These are phyloP conservation scores for Gautieria morchelliformis DNA, from an alignment of 768 basidiomycete species.

Conservation along the genomic window DNA sequence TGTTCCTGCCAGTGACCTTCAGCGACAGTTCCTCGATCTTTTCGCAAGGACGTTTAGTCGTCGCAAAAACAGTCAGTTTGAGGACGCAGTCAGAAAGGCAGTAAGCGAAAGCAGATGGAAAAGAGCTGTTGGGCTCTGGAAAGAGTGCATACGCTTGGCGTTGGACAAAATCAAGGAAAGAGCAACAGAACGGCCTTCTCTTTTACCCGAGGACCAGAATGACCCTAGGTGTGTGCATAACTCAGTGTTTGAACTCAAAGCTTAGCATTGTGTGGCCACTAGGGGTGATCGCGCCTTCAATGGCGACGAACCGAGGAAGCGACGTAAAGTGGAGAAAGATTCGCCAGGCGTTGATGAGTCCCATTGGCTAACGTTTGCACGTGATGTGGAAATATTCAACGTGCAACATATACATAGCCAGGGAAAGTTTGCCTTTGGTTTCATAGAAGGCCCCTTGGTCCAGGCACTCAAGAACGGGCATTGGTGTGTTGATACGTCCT, in stretches of 20 bases:
- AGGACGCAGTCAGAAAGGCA: constrained; percentile 71
- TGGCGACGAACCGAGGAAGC: constrained; percentile 50
- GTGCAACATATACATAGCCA: constrained; percentile 80
- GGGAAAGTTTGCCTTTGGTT: constrained; percentile 87
- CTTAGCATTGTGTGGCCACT: not conserved
- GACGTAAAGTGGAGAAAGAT: constrained; percentile 49
- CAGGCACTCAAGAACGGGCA: constrained; percentile 81
- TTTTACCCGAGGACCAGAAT: not conserved
- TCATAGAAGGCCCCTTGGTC: constrained; percentile 93
- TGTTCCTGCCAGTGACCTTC: constrained; percentile 59
- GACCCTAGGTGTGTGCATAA: not conserved
- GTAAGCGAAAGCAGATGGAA: constrained; percentile 81
- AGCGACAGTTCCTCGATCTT: constrained; percentile 65
- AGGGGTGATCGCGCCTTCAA: constrained; percentile 23
- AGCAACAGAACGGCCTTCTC: not conserved
- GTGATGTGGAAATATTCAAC: constrained; percentile 71
- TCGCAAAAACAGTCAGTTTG: constrained; percentile 80
- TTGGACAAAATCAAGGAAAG: constrained; percentile 41
- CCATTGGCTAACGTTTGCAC: constrained; percentile 61
- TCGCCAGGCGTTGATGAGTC: constrained; percentile 34
- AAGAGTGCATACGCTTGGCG: constrained; percentile 62
- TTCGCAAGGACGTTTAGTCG: constrained; percentile 85
- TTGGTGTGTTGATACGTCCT: constrained; percentile 51
- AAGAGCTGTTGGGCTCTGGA: constrained; percentile 75
- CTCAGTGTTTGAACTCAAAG: not conserved